These are phyloP conservation scores for Elsinoe fawcettii DNA, from an alignment of 2,329 filamentous ascomycete genomes.

Conservation along the genomic window DNA sequence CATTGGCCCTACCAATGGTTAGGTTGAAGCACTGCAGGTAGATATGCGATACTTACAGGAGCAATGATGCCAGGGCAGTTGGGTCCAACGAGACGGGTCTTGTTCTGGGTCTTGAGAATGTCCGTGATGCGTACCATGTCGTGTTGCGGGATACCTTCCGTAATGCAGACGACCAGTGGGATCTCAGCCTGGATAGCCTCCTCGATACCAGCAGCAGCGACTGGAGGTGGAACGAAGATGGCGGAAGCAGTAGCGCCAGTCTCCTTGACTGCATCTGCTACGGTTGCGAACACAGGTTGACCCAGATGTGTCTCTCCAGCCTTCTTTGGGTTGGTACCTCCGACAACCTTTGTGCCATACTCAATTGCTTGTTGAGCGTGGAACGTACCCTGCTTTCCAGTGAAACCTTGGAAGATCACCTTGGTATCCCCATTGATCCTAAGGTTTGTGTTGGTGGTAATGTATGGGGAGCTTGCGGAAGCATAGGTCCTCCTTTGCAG, in stretches of 20 bases:
- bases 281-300: slow-evolving; percentile 86
- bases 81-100: slow-evolving; percentile 91
- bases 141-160: slow-evolving; percentile 95
- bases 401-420: slow-evolving; percentile 95
- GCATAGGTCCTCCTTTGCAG: slow-evolving; percentile 66
- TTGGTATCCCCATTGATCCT: slow-evolving; percentile 90
- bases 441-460: slow-evolving; percentile 54
- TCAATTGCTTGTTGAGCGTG: slow-evolving; percentile 97
- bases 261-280: slow-evolving; percentile 79
- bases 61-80: slow-evolving; percentile 98
- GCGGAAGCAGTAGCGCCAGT: slow-evolving; percentile 86
- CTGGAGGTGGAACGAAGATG: slow-evolving; percentile 92
- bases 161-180: slow-evolving; percentile 92
- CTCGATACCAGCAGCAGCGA: slow-evolving; percentile 92
- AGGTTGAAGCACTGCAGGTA: neutral
- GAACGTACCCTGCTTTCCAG: slow-evolving; percentile 68
- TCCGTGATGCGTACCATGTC: slow-evolving; percentile 99
- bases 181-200: slow-evolving; percentile 92
- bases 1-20: slow-evolving; percentile 87
- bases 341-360: slow-evolving; percentile 96
- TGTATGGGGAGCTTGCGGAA: slow-evolving; percentile 52
- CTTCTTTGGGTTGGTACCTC: slow-evolving; percentile 99
- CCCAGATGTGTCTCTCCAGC: slow-evolving; percentile 83
- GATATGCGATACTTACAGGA: slow-evolving; percentile 39
- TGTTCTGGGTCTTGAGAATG: slow-evolving; percentile 94